Conservation (phyloP, 257 asterid species). For the Petunia axillaris region DNA sequence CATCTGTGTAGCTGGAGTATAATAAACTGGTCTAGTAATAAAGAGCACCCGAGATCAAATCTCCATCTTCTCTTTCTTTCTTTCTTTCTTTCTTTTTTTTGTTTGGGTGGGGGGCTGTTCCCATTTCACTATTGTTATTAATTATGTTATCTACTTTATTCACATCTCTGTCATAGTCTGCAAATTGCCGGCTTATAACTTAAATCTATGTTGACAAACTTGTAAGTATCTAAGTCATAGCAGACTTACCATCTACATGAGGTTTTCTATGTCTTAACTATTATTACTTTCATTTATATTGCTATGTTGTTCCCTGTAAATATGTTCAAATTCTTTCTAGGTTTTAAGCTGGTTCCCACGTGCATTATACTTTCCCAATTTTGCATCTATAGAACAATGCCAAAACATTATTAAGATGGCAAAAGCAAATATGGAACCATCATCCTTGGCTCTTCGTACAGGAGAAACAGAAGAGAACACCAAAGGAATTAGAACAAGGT, state of each 20-base stretch:
- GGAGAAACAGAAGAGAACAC: slow-evolving; percentile 89
- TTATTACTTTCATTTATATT: slow-evolving; percentile 2
- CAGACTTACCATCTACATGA: not conserved
- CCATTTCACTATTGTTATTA: not conserved
- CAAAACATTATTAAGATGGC: slow-evolving; percentile 62
- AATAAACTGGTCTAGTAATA: not conserved
- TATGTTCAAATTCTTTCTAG: slow-evolving; percentile 39
- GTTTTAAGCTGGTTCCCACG: slow-evolving; percentile 92
- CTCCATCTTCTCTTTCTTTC: not conserved
- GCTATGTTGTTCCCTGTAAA: not conserved
- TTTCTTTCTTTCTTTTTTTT: no score
- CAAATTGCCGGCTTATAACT: not conserved
- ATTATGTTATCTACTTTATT: not conserved
- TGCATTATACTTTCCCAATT: slow-evolving; percentile 82
- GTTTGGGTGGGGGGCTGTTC: not conserved
- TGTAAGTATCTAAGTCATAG: not conserved
- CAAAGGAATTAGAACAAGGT: slow-evolving; percentile 95
- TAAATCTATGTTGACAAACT: not conserved
- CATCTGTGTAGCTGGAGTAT: not conserved
- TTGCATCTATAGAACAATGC: slow-evolving; percentile 89
- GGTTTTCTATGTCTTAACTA: slow-evolving; percentile 25
- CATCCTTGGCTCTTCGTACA: slow-evolving; percentile 73
- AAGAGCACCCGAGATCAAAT: not conserved
- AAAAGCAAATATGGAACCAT: slow-evolving; percentile 63
- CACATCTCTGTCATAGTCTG: not conserved